phyloP scores from a whole-genome alignment of 257 asterid species.

The Solanum medicagineum region DNA sequence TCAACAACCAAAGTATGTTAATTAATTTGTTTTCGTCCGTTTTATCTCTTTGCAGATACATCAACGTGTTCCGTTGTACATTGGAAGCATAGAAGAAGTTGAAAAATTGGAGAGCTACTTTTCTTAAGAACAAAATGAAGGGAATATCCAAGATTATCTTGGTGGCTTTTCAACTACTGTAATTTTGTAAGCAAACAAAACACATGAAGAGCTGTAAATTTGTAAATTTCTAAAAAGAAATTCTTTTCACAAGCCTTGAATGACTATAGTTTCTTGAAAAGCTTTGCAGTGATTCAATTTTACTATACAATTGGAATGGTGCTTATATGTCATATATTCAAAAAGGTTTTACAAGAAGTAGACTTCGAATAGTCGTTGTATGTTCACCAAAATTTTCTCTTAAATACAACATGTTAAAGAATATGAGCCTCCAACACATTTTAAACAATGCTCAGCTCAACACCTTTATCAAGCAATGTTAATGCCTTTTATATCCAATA shows the following conservation, averaged over 20 bases:
- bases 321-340: neutral
- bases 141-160: neutral
- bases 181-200: neutral
- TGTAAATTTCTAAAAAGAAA: neutral
- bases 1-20: neutral
- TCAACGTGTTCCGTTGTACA: slow-evolving; percentile 76
- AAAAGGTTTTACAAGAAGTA: neutral
- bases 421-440: neutral
- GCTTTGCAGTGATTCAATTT: neutral
- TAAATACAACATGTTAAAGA: neutral
- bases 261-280: neutral
- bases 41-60: slow-evolving; percentile 41
- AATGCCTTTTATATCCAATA: neutral
- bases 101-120: slow-evolving; percentile 78
- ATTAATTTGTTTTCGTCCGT: neutral
- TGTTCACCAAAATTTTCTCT: neutral
- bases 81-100: slow-evolving; percentile 83
- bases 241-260: neutral
- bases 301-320: neutral
- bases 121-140: slow-evolving; percentile 16
- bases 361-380: neutral
- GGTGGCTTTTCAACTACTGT: neutral
- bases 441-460: neutral
- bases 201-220: neutral
- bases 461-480: neutral